phyloP scores from a whole-genome alignment of 2,329 filamentous ascomycete genomes.

The Colletotrichum lini region DNA sequence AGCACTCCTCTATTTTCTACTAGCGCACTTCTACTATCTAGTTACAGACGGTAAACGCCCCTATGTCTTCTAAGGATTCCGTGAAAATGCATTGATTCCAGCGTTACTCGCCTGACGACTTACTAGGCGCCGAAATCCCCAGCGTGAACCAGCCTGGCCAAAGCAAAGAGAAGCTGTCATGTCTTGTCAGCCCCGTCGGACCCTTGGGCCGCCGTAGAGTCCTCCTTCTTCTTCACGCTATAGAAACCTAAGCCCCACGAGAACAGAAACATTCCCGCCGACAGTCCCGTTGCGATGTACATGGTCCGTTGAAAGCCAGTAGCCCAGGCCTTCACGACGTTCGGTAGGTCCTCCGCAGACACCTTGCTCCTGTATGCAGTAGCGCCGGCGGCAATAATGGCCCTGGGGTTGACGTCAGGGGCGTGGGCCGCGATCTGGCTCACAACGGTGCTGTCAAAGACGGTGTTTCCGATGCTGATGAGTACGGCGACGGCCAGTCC shows the following conservation, averaged over 20 bases:
- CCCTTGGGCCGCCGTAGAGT: no score
- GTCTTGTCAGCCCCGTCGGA: no score
- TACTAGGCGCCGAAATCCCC: no score
- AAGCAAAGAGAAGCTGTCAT: no score
- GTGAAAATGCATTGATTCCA: no score
- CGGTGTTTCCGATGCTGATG: slow-evolving; percentile 53
- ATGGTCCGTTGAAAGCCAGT: slow-evolving; percentile 50
- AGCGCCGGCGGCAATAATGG: slow-evolving; percentile 60
- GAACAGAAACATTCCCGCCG: slow-evolving; percentile 51
- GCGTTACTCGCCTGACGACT: no score
- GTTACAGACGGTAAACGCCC: no score
- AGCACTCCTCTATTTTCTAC: no score
- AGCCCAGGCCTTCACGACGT: slow-evolving; percentile 58
- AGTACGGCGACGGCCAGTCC: slow-evolving; percentile 64
- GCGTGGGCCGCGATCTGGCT: slow-evolving; percentile 4
- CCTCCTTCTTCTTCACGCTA: slow-evolving; percentile 56
- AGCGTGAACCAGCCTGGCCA: no score
- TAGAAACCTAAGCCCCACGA: slow-evolving; percentile 62
- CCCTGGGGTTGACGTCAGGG: slow-evolving; percentile 51
- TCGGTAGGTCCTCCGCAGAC: slow-evolving; percentile 47
- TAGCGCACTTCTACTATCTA: no score
- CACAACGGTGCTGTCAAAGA: slow-evolving; percentile 17
- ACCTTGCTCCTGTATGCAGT: slow-evolving; percentile 54
- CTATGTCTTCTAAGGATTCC: no score
- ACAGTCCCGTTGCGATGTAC: slow-evolving; percentile 50